These are phyloP conservation scores for Beta vulgaris DNA, from an alignment of 148 eudicot species.

Conservation along the genomic window DNA sequence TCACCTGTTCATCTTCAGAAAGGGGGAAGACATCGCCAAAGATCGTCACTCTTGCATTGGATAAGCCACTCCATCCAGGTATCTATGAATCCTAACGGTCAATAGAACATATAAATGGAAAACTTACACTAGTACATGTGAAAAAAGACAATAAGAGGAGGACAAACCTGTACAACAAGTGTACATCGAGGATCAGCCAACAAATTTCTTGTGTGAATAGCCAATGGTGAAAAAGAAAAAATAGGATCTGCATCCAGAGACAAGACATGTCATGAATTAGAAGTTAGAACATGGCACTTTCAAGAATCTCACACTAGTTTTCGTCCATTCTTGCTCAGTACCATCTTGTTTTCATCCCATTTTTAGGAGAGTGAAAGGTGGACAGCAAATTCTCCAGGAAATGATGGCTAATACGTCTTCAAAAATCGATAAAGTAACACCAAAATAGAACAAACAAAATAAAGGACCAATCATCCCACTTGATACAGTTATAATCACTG, in stretches of 20 bases:
- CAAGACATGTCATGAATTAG: not conserved
- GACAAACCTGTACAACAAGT: conserved; percentile 87
- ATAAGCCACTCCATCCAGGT: conserved; percentile 99
- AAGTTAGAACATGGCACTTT: not conserved
- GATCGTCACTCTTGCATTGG: conserved; percentile 96
- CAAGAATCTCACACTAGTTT: not conserved
- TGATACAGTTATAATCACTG: not conserved
- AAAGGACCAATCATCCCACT: not conserved
- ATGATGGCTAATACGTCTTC: not conserved
- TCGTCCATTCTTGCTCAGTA: not conserved
- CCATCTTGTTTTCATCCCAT: not conserved
- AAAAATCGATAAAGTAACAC: not conserved
- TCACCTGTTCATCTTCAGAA: conserved; percentile 88
- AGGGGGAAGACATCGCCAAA: conserved; percentile 93
- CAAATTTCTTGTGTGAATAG: conserved; percentile 93
- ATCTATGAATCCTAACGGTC: conserved; percentile 54
- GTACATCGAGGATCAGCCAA: conserved; percentile 92
- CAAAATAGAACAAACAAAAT: not conserved
- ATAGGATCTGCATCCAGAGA: conserved; percentile 72
- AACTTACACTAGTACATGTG: conserved; percentile 13
- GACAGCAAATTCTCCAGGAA: not conserved
- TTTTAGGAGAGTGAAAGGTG: not conserved
- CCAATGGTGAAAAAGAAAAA: conserved; percentile 96
- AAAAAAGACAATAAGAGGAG: not conserved
- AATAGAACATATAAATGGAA: conserved; percentile 32